Conservation (phyloP, 805 yeast genomes). For the Candida ipomoeae region DNA sequence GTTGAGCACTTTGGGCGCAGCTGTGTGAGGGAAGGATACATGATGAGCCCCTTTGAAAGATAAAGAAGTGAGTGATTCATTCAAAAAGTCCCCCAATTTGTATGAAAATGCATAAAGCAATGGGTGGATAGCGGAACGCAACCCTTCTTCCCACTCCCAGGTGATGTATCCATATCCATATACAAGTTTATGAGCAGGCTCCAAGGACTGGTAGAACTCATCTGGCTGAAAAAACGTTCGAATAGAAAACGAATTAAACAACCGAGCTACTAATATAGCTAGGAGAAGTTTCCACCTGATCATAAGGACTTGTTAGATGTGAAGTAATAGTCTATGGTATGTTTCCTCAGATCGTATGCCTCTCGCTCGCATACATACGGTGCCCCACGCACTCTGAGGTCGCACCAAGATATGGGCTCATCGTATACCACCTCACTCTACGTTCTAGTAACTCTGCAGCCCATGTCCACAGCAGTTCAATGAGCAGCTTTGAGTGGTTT, state of each 20-base stretch:
- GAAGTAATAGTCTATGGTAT: neutral
- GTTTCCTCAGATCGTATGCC: neutral
- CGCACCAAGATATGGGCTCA: neutral
- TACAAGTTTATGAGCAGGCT: conserved; percentile 77
- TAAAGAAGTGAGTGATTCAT: conserved; percentile 3
- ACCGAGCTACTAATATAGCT: conserved; percentile 37
- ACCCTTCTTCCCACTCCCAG: conserved; percentile 87
- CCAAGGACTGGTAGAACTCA: conserved; percentile 89
- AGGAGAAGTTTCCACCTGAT: conserved; percentile 2
- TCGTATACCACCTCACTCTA: neutral
- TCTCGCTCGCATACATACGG: neutral
- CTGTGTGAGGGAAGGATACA: conserved; percentile 15
- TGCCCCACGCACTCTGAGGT: neutral
- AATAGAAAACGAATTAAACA: conserved; percentile 59
- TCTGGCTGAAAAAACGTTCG: conserved; percentile 92
- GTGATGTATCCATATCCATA: conserved; percentile 81
- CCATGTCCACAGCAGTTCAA: neutral
- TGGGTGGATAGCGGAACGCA: conserved; percentile 81
- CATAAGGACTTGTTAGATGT: neutral
- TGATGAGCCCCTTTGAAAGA: neutral
- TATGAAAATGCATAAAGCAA: conserved; percentile 53
- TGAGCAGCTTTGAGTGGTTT: conserved; percentile 1
- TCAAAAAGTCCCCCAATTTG: conserved; percentile 24
- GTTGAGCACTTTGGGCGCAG: conserved; percentile 63
- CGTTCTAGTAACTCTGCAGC: neutral